Evolutionary conservation across 306 rosid genomes (phyloP).

Genomic region (Gillenia trifoliata): DNA sequence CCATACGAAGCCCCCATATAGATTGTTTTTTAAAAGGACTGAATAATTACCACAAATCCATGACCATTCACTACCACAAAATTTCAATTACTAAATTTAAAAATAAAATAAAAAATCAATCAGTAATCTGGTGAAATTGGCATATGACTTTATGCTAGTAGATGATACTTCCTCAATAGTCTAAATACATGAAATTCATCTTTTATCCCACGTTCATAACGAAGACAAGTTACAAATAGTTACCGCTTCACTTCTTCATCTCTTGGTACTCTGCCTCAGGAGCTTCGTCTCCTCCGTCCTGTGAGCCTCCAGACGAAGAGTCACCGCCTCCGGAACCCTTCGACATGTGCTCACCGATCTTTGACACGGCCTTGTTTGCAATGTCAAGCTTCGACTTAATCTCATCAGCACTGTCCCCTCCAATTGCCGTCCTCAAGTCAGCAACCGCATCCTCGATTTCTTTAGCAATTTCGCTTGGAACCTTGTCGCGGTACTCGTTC

Average conservation of each 20-base stretch:
- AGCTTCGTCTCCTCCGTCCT: conserved; percentile 72
- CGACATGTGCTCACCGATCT: conserved; percentile 86
- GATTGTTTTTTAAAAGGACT: too few relatives aligned
- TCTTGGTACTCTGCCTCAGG: conserved; percentile 83
- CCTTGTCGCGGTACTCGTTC: conserved; percentile 69
- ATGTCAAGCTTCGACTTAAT: conserved; percentile 69
- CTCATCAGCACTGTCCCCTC: conserved; percentile 53
- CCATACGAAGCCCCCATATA: too few relatives aligned
- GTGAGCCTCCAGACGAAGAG: conserved; percentile 56
- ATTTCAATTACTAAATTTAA: not conserved
- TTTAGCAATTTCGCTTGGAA: conserved; percentile 71
- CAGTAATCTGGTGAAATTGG: too few relatives aligned
- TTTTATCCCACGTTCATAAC: not conserved
- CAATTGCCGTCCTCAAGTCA: conserved; percentile 57
- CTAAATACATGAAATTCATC: not conserved
- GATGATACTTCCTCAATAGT: not conserved
- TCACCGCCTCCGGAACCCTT: conserved; percentile 51
- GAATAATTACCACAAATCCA: not conserved
- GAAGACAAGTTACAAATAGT: not conserved
- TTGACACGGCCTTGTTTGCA: conserved; percentile 84
- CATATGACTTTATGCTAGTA: too few relatives aligned
- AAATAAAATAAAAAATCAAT: too few relatives aligned
- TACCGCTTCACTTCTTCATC: conserved; percentile 53
- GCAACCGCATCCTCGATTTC: conserved; percentile 75
- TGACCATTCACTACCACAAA: not conserved